Base-by-base conservation (phyloP, 2,329 filamentous ascomycete genomes). In the Clonostachys solani region DNA sequence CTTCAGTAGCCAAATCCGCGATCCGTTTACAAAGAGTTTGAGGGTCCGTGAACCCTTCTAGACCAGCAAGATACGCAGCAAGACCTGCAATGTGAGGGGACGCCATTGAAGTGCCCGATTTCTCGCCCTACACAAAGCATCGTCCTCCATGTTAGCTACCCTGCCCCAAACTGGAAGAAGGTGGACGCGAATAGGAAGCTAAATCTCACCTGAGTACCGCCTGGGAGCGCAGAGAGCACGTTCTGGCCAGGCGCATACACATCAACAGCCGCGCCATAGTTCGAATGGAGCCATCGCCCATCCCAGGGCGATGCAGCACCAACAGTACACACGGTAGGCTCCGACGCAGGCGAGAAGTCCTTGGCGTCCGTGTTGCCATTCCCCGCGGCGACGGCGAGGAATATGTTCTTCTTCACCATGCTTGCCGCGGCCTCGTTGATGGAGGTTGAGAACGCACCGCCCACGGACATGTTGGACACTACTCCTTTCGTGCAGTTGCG, bases 391-490 rank as follows among this genome's bases (percentile, higher is more conserved):
- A 79, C 76, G 49, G 72, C 75, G 40, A 78, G 64, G 54, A 77
- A 75, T 48, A 79, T 60, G 37, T 75, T 76, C 3, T 62, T 59
- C n/a, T 50, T 48, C 52, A 74, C 63, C 37, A 76, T 64, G 40
- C 57, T 59, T 18, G 62, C 63, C 23, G 77, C 74, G 13, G 74
- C 76, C 34, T 55, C 56, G 67, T 80, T 81, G 51, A 79, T 57
- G 33, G 73, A 58, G 1, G 61, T 42, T 5, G 72, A 75, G 52
- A 55, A 61, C 47, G 52, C 44, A 15, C 76, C 77, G 40, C 77
- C 77, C 12, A 81, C 70, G 9, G 73, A 77, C 75, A 81, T 77
- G 64, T 74, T 78, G 54, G 76, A 71, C 12, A 81, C 76, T 35
- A 69, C 63, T 38, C 72, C 71, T 45, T 61, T 66, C 54, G 64